A percentile compares a stretch with the other conserved stretches of the same genome.
Evolutionary conservation across 129 eudicot species (phyloP).

Genomic region (Flaveria robusta): DNA sequence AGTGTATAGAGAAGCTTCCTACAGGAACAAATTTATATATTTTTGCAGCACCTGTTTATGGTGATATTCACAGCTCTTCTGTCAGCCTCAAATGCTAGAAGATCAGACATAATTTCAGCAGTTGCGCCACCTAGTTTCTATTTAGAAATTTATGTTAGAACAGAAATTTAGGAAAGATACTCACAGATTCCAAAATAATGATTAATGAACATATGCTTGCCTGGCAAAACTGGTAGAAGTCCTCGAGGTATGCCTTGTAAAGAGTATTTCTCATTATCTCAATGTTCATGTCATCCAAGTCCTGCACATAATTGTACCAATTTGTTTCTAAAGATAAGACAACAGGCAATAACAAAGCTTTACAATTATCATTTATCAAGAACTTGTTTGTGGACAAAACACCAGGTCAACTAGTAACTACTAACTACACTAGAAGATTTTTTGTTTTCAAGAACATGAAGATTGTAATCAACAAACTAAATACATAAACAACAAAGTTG

Average conservation of each 20-base stretch:
- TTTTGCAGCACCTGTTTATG: slow-evolving; percentile 71
- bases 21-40: slow-evolving; percentile 13
- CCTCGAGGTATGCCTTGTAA: slow-evolving; percentile 99
- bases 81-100: slow-evolving; percentile 96
- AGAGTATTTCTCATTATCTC: slow-evolving; percentile 97
- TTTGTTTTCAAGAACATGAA: slow-evolving; percentile 4
- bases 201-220: slow-evolving; percentile 30
- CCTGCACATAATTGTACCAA: slow-evolving; percentile 44
- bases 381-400: slow-evolving; percentile 3
- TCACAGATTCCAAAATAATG: not conserved
- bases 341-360: not conserved
- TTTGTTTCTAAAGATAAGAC: not conserved
- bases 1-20: not conserved
- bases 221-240: slow-evolving; percentile 91
- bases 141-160: slow-evolving; percentile 17
- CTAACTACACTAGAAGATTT: not conserved
- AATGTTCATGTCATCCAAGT: slow-evolving; percentile 98
- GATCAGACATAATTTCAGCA: slow-evolving; percentile 96
- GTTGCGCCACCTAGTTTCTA: slow-evolving; percentile 99
- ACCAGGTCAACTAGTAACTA: not conserved
- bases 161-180: not conserved
- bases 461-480: not conserved
- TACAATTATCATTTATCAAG: slow-evolving; percentile 13
- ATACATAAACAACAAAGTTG: slow-evolving; percentile 13
- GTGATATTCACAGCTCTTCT: slow-evolving; percentile 97